phyloP scores from a whole-genome alignment of 1,284 basidiomycete species.

The Gymnopus androsaceus region DNA sequence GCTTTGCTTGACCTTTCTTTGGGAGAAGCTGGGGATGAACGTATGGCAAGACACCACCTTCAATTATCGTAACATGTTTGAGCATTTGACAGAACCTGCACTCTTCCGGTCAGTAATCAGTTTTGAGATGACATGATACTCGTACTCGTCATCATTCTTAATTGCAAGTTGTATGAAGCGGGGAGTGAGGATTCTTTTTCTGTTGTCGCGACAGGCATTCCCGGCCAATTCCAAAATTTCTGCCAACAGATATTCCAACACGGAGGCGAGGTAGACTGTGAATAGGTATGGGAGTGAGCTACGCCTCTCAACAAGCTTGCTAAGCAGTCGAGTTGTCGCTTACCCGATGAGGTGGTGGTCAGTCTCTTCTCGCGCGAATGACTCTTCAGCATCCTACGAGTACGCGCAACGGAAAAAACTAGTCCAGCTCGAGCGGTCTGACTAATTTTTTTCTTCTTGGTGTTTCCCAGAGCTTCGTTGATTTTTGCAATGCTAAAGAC shows the following conservation, averaged over 20 bases:
- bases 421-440: conserved; percentile 72
- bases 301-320: conserved; percentile 5
- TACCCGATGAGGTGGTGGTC: conserved; percentile 73
- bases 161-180: conserved; percentile 87
- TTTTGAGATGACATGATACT: not conserved
- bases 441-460: conserved; percentile 70
- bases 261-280: conserved; percentile 83
- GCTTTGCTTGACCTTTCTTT: not conserved
- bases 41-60: conserved; percentile 78
- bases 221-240: conserved; percentile 89
- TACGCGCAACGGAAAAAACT: conserved; percentile 87
- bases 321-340: conserved; percentile 27
- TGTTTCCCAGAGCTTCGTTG: conserved; percentile 47
- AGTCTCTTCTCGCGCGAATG: conserved; percentile 79
- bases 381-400: conserved; percentile 84
- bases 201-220: conserved; percentile 76
- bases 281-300: not conserved
- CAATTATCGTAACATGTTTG: conserved; percentile 76
- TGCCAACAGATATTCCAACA: conserved; percentile 83
- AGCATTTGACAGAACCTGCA: conserved; percentile 69
- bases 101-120: not conserved
- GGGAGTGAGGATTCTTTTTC: conserved; percentile 82
- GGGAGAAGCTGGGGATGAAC: conserved; percentile 49
- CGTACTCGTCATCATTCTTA: conserved; percentile 77
- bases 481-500: not conserved